Base-by-base conservation (phyloP, 2,329 filamentous ascomycete species). In the Pseudogymnoascus sp. region DNA sequence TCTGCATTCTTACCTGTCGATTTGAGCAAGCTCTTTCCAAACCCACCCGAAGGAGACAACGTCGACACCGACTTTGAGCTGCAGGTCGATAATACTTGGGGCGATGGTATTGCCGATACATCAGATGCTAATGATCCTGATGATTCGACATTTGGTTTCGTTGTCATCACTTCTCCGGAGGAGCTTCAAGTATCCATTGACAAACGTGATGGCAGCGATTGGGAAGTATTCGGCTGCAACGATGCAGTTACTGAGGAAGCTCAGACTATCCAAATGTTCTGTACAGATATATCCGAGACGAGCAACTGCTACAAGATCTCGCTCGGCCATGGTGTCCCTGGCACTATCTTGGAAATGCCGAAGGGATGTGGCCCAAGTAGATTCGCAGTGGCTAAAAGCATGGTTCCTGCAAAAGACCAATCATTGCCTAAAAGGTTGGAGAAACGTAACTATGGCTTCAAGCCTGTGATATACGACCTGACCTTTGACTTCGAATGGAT, bases 401-500 rank as follows among this genome's bases (percentile, higher is more conserved):
- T 72, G 61, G 59, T 50, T 43, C 60, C 60, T 6, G 61, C 65
- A 22, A n/a, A 62, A 8, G 67, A 70, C 62, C 67, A 72, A 53
- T 64, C 59, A 1, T 59, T 72, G 6, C 68, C 70, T 3, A 62
- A 59, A 10, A 68, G 68, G 60, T 68, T 72, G 3, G 59, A 43
- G 40, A 43, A 43, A 43, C 40, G 40, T 5, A 43, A 43, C 19
- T 43, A 43, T 22, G 26, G 24, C 12, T 46, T 37, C 11, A 61
- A 31, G 16, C 65, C 69, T 1, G 22, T 64, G 4, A 68, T 78
- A 1, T 77, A 73, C 43, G 72, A 77, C 46, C 63, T 79, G 6
- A 76, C 72, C 0, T 78, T 78, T 56, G 74, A 78, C 67, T 79
- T 78, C 63, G 71, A 77, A 65, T 78, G 76, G 61, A 40, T 24